Conservation (phyloP, 768 basidiomycete genomes). For the Glaciozyma antarctica region DNA sequence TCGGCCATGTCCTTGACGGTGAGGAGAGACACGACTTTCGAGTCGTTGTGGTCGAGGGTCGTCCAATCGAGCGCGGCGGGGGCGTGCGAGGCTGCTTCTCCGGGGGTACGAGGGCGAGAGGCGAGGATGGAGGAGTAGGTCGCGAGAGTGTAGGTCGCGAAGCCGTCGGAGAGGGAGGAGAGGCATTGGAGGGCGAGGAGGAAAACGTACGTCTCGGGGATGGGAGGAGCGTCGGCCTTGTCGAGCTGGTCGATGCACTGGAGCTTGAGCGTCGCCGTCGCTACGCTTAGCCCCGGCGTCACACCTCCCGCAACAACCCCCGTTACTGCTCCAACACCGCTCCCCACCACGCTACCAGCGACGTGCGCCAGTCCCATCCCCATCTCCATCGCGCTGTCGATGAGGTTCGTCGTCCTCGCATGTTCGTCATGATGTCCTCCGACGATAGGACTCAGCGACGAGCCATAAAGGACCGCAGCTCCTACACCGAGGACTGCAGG, state of each 20-base stretch:
- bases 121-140: conserved; percentile 1
- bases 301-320: not conserved
- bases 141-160: conserved; percentile 59
- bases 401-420: not conserved
- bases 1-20: conserved; percentile 70
- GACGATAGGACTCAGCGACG: conserved; percentile 50
- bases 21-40: conserved; percentile 51
- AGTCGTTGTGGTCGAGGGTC: conserved; percentile 52
- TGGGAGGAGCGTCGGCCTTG: conserved; percentile 86
- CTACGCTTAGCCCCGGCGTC: not conserved
- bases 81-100: conserved; percentile 43
- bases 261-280: conserved; percentile 23
- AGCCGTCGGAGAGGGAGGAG: conserved; percentile 74
- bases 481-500: conserved; percentile 70
- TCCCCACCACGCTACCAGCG: conserved; percentile 23
- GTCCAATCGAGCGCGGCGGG: conserved; percentile 55
- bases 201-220: conserved; percentile 89
- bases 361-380: conserved; percentile 21
- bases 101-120: not conserved
- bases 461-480: conserved; percentile 63
- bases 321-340: not conserved
- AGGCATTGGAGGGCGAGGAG: conserved; percentile 84
- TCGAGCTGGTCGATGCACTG: conserved; percentile 86
- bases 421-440: not conserved
- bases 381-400: conserved; percentile 30